Percentiles rank a stretch among this genome's conserved stretches.
These are phyloP conservation scores for Glycine soja DNA, from an alignment of 306 rosid genomes.

Conservation along the genomic window DNA sequence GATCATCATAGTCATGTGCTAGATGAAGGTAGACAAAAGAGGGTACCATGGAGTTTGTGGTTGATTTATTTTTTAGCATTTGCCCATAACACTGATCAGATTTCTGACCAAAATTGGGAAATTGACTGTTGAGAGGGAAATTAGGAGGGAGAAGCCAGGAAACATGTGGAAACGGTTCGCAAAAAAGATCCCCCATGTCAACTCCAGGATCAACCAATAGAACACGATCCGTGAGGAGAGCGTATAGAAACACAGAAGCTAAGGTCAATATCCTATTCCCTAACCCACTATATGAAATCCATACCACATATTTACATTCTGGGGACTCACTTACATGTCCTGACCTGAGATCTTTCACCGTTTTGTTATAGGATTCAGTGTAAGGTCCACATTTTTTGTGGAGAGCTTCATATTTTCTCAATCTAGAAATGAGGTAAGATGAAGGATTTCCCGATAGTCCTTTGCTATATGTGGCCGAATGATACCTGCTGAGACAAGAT, in stretches of 20 bases:
- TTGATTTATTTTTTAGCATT: no score
- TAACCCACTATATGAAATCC: slow-evolving; percentile 79
- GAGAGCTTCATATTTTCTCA: slow-evolving; percentile 73
- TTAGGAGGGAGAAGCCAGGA: no score
- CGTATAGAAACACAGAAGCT: slow-evolving; percentile 74
- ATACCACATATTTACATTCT: slow-evolving; percentile 66
- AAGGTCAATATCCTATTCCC: slow-evolving; percentile 77
- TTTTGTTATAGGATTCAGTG: slow-evolving; percentile 64
- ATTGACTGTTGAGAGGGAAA: no score
- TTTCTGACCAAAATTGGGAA: no score
- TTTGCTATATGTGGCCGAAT: slow-evolving; percentile 52
- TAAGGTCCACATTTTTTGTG: slow-evolving; percentile 73
- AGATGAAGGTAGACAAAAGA: no score
- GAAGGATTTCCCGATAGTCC: slow-evolving; percentile 58
- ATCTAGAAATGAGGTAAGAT: slow-evolving; percentile 62
- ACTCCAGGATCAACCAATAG: slow-evolving; percentile 77
- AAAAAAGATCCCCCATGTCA: slow-evolving; percentile 70
- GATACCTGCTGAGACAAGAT: slow-evolving; percentile 71
- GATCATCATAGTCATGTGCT: no score
- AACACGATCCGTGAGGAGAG: slow-evolving; percentile 74
- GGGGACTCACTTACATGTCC: slow-evolving; percentile 49
- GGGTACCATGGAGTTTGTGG: no score
- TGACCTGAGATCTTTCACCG: slow-evolving; percentile 57
- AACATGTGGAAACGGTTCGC: slow-evolving; percentile 4
- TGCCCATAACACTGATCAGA: no score